Base-by-base conservation (phyloP, 2,329 filamentous ascomycete species). In the Penicillium expansum region DNA sequence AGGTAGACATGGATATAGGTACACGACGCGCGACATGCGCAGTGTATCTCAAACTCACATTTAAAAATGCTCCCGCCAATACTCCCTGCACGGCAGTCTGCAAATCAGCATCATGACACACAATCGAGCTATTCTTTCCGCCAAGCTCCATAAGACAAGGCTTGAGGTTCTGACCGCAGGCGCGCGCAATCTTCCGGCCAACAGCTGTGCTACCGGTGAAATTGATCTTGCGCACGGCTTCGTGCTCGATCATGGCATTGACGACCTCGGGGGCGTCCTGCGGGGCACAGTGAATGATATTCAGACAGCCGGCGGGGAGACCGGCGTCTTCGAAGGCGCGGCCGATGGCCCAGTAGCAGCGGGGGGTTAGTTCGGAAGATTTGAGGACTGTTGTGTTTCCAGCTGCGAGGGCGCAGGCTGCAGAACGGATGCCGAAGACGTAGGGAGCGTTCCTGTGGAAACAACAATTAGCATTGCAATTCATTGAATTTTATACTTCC, bases 111-210 rank as follows among this genome's bases (percentile, higher is more conserved):
- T 95, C 91, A 35, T 87, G 85, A 70, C 88, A 87, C 0, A 95
- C 86, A 61, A 95, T 89, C 1, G 88, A 85, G 1, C 85, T 85
- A 1, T 89, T 88, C 74, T 95, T 95, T 39, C 91, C 91, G 5
- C 91, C 91, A 0, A 95, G 79, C 72, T 95, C 91, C 72, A 94
- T 83, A 3, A 94, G 76, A 2, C 88, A 82, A 0, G 90, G 90
- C 78, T 94, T 95, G 41, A 94, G 78, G 60, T 87, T 77, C 68
- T 87, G 82, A 18, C 87, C 90, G 0, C 88, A 88, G 20, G 83
- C 77, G 18, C 79, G 78, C 14, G 84, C 87, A 55, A 94, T 85
- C 69, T 90, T 84, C 47, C 84, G 82, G 5, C 89, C 89, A 0
- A 91, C 83, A 0, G 78, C 76, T 0, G 88, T 90, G 63, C 83